A percentile compares a stretch with the other conserved stretches of the same genome.
Conservation (phyloP, 1,139 yeast species). For the Geotrichum histeridarum region DNA sequence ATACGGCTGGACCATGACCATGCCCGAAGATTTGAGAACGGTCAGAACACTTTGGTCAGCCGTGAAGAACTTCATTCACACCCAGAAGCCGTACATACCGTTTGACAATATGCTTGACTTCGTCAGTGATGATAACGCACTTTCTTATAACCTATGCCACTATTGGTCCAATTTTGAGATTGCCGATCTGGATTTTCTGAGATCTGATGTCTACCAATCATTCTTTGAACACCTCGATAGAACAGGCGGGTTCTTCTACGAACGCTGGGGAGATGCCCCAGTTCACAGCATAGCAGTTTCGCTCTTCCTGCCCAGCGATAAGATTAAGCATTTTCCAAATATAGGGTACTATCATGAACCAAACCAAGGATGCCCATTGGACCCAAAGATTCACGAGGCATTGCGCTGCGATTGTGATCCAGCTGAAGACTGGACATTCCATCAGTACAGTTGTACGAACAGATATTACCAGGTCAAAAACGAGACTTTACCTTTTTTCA, state of each 20-base stretch:
- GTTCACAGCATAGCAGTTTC: conserved; percentile 79
- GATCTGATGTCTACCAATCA: conserved; percentile 53
- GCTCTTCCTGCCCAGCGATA: conserved; percentile 58
- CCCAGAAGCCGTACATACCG: conserved; percentile 53
- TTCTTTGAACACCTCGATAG: conserved; percentile 59
- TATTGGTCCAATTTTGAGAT: conserved; percentile 77
- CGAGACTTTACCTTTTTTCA: background rate
- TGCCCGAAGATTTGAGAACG: conserved; percentile 54
- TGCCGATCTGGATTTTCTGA: conserved; percentile 68
- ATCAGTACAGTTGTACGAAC: conserved; percentile 25
- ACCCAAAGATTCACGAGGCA: conserved; percentile 17
- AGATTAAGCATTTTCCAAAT: conserved; percentile 73
- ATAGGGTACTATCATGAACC: conserved; percentile 77
- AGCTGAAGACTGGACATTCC: conserved; percentile 10
- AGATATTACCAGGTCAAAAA: conserved; percentile 19
- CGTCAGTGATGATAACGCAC: conserved; percentile 53
- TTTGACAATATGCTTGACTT: conserved; percentile 64
- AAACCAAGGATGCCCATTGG: conserved; percentile 64
- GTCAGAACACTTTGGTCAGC: conserved; percentile 57
- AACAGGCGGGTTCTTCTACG: conserved; percentile 71
- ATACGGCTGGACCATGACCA: conserved; percentile 65
- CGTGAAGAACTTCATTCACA: conserved; percentile 51
- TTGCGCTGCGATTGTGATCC: conserved; percentile 22
- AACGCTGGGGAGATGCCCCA: conserved; percentile 85
- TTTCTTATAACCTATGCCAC: conserved; percentile 67